Evolutionary conservation across 306 rosid species (phyloP).

Genomic region (Arachis stenosperma): DNA sequence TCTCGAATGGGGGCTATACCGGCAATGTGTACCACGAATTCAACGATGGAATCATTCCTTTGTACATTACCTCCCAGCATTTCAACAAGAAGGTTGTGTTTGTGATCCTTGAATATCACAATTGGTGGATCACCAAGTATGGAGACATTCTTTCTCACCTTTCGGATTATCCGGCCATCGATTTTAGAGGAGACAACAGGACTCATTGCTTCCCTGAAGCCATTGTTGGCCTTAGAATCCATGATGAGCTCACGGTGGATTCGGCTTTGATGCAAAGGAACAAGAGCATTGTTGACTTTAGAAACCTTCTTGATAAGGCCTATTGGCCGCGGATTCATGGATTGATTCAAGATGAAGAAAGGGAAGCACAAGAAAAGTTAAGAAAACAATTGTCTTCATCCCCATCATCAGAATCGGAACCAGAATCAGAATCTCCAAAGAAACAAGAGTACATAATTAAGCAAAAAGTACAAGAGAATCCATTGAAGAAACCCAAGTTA

Average conservation of each 20-base stretch:
- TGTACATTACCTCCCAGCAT: constrained; percentile 81
- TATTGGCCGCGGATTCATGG: constrained; percentile 72
- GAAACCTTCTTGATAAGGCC: constrained; percentile 71
- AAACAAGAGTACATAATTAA: not conserved
- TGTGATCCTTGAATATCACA: constrained; percentile 83
- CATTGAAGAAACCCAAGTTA: constrained; percentile 54
- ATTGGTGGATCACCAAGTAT: constrained; percentile 88
- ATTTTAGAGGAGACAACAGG: constrained; percentile 63
- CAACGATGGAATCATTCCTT: constrained; percentile 91
- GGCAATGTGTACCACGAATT: constrained; percentile 96
- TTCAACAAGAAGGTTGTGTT: constrained; percentile 83
- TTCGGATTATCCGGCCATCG: constrained; percentile 65
- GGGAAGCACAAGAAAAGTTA: constrained; percentile 42
- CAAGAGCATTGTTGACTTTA: constrained; percentile 71
- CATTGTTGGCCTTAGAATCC: constrained; percentile 81
- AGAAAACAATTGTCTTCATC: constrained; percentile 34
- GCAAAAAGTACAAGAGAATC: constrained; percentile 28
- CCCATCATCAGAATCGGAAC: constrained; percentile 1
- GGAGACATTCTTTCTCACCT: constrained; percentile 77
- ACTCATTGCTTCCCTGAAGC: constrained; percentile 92
- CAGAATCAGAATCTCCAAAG: constrained; percentile 36
- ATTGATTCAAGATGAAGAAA: constrained; percentile 60
- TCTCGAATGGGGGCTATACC: constrained; percentile 96
- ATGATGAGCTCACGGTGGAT: constrained; percentile 74
- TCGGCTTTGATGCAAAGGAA: constrained; percentile 61